Base-by-base conservation (phyloP, 768 basidiomycete species). In the Suillus variegatus region DNA sequence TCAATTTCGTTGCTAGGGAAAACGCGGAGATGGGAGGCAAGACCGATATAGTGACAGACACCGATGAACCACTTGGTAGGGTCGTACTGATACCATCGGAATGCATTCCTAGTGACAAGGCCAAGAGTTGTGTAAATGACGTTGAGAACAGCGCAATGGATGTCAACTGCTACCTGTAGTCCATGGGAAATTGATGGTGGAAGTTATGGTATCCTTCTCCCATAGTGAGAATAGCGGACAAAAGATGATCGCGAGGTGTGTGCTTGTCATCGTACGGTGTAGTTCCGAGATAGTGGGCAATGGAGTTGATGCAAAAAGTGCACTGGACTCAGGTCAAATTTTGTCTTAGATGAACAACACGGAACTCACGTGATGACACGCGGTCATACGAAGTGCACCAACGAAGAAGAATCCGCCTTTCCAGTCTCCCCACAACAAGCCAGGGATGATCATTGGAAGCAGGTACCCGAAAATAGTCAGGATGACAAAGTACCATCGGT, bases 1-100 rank as follows among this genome's bases (percentile, higher is more conserved):
- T 83, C 81, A 70, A 97, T 89, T 76, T 96, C 95, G 77, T 94
- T 94, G 73, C 88, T 88, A 61, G 94, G 93, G 79, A 97, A 97
- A 46, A 86, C 83, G 70, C 91, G 89, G 65, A 97, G 84, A 73
- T 95, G 86, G 55, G 81, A 86, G 28, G 95, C 95, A 40, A 95
- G 78, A 7, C 93, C 90, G 38, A 93, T 57, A 56, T 74, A 67
- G 25, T 81, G 82, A 70, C 88, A 89, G 47, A 81, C 69, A 22
- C 82, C 86, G 73, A 97, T 97, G 81, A 97, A 95, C 85, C 87
- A 88, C 72, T 89, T 88, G 56, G 88, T 88, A 3, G 88, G 89
- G 73, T 88, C 88, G 75, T 86, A 88, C 68, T 85, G 83, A 72
- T 90, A 91, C 90, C 89, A 92, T 20, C 82, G 75, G 68, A 85